These are phyloP conservation scores for Coemansia aciculifera DNA, from an alignment of 192 early-diverging fungal species.

Conservation along the genomic window DNA sequence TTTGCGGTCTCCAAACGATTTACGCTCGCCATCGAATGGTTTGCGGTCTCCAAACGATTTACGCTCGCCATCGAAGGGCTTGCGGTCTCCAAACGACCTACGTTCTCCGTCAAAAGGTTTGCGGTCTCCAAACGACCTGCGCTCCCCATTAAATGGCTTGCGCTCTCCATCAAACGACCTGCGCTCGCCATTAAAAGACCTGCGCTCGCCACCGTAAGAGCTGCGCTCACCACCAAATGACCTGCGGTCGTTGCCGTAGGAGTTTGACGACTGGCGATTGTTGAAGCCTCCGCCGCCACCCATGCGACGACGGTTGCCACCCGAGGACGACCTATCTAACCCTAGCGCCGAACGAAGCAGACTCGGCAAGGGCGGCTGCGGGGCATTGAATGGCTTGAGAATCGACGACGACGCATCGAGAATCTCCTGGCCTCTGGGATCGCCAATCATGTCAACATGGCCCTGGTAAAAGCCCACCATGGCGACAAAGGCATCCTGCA, in stretches of 20 bases:
- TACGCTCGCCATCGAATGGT: not conserved
- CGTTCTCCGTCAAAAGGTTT: conserved; percentile 4
- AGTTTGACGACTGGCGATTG: conserved; percentile 4
- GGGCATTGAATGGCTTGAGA: conserved; percentile 30
- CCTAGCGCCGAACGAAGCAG: conserved; percentile 8
- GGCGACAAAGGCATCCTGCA: conserved; percentile 51
- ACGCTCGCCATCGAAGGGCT: not conserved
- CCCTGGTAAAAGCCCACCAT: conserved; percentile 43
- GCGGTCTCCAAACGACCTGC: not conserved
- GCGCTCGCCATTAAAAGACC: not conserved
- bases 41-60: not conserved
- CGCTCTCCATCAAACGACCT: not conserved
- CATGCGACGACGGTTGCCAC: conserved; percentile 6
- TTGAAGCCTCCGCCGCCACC: not conserved
- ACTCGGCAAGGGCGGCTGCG: conserved; percentile 18
- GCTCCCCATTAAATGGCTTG: not conserved
- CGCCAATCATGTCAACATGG: conserved; percentile 15
- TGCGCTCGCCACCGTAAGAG: not conserved
- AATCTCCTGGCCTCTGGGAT: conserved; percentile 24
- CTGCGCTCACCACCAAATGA: not conserved
- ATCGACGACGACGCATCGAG: conserved; percentile 10
- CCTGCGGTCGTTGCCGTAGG: conserved; percentile 1
- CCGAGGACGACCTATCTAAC: not conserved
- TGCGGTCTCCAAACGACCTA: not conserved
- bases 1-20: not conserved